phyloP scores from a whole-genome alignment of 176 grass and related monocot genomes.

The Zea mays region Zm-B73-REFERENCE-NAM-5.0 NC_050099.1:226484001-226484500 shows the following conservation, averaged over 20 bases:
- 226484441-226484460: slow-evolving; percentile 28
- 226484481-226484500: not conserved
- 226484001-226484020: slow-evolving; percentile 42
- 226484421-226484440: slow-evolving; percentile 50
- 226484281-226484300: not conserved
- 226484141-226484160: slow-evolving; percentile 43
- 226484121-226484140: slow-evolving; percentile 33
- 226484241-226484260: slow-evolving; percentile 10
- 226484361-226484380: slow-evolving; percentile 16
- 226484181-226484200: slow-evolving; percentile 26
- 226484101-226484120: slow-evolving; percentile 27
- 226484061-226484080: slow-evolving; percentile 41
- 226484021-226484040: slow-evolving; percentile 45
- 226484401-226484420: slow-evolving; percentile 13
- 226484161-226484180: slow-evolving; percentile 27
- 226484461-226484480: slow-evolving; percentile 20
- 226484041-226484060: slow-evolving; percentile 30
- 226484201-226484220: slow-evolving; percentile 10
- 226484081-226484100: slow-evolving; percentile 31
- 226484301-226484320: slow-evolving; percentile 10
- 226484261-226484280: slow-evolving; percentile 4
- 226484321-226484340: slow-evolving; percentile 1
- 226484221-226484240: slow-evolving; percentile 25
- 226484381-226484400: not conserved
- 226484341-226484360: not conserved